Base-by-base conservation (phyloP, 768 basidiomycete species). In the Russula lepida region DNA sequence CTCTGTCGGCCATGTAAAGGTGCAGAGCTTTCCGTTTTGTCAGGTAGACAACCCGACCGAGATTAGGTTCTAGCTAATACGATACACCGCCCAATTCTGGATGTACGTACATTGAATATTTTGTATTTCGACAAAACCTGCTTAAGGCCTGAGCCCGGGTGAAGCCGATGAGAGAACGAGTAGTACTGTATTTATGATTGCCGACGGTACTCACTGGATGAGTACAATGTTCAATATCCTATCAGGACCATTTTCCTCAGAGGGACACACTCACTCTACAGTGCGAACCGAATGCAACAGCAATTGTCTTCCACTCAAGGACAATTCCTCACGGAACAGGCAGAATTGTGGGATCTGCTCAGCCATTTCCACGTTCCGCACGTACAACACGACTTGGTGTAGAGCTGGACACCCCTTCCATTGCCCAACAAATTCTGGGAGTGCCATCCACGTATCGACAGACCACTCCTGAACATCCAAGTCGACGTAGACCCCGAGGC, bases 21-120 rank as follows among this genome's bases (percentile, higher is more conserved):
- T 88, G 51, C 97, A 81, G 41, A 97, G 82, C 74, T 99, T 95
- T n/a, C n/a, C n/a, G n/a, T 71, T 93, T 92, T 2, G 92, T 88
- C 0, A 97, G 97, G 19, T 98, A 75, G 78, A 99, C 94, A 74
- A 97, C 98, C 72, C 95, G 97, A 99, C 97, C 41, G 94, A 95
- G 64, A 99, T 91, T 17, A 99, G 78, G 71, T 95, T 95, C 71
- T 98, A n/a, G n/a, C n/a, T n/a, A n/a, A n/a, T n/a, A n/a, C n/a
- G n/a, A n/a, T n/a, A n/a, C n/a, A n/a, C n/a, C n/a, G n/a, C n/a
- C n/a, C n/a, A n/a, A n/a, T n/a, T n/a, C n/a, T n/a, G n/a, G n/a
- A n/a, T n/a, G n/a, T n/a, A n/a, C n/a, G n/a, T n/a, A n/a, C n/a
- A n/a, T n/a, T n/a, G n/a, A n/a, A n/a, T n/a, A n/a, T n/a, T n/a